A percentile compares a stretch with the other conserved stretches of the same genome.
These are phyloP conservation scores for Chytriomyces hyalinus DNA, from an alignment of 192 early-diverging fungal species.

Conservation along the genomic window DNA sequence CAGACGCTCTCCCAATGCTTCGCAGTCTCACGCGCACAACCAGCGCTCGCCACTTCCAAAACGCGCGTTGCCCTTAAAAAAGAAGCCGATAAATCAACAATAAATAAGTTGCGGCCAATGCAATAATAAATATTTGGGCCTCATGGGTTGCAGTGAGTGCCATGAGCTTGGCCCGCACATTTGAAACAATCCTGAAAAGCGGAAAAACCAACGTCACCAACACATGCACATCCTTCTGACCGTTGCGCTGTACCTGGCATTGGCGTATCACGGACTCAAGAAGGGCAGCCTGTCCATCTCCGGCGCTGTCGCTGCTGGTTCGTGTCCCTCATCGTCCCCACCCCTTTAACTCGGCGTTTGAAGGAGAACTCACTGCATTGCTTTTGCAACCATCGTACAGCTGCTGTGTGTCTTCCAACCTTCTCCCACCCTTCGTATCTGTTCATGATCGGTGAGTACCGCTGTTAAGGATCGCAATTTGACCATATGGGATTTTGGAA, in stretches of 20 bases:
- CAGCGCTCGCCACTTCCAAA: no score
- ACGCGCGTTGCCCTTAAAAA: no score
- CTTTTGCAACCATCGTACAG: not conserved
- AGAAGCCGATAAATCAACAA: no score
- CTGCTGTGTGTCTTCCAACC: constrained; percentile 74
- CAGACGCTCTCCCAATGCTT: no score
- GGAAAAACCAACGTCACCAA: no score
- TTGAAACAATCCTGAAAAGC: no score
- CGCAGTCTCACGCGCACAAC: no score
- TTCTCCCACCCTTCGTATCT: constrained; percentile 68
- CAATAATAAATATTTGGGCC: no score
- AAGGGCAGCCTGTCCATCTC: constrained; percentile 74
- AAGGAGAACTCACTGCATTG: no score
- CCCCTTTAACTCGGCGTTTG: not conserved
- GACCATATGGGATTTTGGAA: not conserved
- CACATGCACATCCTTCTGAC: constrained; percentile 57
- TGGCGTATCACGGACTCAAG: constrained; percentile 63
- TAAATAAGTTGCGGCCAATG: no score
- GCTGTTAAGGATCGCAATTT: not conserved
- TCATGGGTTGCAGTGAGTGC: no score
- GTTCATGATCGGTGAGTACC: constrained; percentile 54
- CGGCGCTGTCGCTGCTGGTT: constrained; percentile 74
- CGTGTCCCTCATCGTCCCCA: not conserved
- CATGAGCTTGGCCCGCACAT: no score
- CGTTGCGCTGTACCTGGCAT: constrained; percentile 48